phyloP scores from a whole-genome alignment of 1,284 basidiomycete species.

The Malassezia sympodialis region DNA sequence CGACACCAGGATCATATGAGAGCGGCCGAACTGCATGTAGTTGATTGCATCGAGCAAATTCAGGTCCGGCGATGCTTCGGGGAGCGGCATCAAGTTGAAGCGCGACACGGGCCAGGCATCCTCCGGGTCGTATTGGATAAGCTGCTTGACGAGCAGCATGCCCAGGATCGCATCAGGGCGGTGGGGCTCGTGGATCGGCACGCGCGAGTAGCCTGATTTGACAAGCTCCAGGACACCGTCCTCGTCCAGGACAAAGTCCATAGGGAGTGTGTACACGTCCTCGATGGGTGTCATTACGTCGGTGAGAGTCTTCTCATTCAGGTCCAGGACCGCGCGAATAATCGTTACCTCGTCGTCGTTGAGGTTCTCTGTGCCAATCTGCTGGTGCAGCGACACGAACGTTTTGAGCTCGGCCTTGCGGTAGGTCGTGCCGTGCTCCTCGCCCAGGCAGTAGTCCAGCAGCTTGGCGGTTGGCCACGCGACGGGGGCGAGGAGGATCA shows the following conservation, averaged over 20 bases:
- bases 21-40: constrained; percentile 73
- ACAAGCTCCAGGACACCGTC: constrained; percentile 59
- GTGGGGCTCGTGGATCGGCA: constrained; percentile 74
- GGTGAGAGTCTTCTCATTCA: constrained; percentile 58
- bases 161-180: constrained; percentile 71
- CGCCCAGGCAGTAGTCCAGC: constrained; percentile 51
- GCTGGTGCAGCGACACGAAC: constrained; percentile 67
- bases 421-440: constrained; percentile 50
- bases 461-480: constrained; percentile 49
- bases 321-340: constrained; percentile 46
- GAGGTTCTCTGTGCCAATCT: constrained; percentile 66
- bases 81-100: constrained; percentile 58
- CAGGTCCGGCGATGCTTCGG: constrained; percentile 74
- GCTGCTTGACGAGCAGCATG: constrained; percentile 63
- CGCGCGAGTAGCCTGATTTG: constrained; percentile 71
- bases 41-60: constrained; percentile 53
- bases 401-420: constrained; percentile 62
- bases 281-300: constrained; percentile 56
- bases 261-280: constrained; percentile 67
- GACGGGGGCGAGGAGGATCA: constrained; percentile 51
- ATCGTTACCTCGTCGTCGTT: constrained; percentile 74
- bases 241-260: constrained; percentile 71
- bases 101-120: constrained; percentile 63
- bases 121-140: constrained; percentile 80
- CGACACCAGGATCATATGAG: constrained; percentile 80